Percentiles rank a stretch among this genome's conserved stretches.
Conservation (phyloP, 1,284 basidiomycete species). For the Cerrena zonata region DNA sequence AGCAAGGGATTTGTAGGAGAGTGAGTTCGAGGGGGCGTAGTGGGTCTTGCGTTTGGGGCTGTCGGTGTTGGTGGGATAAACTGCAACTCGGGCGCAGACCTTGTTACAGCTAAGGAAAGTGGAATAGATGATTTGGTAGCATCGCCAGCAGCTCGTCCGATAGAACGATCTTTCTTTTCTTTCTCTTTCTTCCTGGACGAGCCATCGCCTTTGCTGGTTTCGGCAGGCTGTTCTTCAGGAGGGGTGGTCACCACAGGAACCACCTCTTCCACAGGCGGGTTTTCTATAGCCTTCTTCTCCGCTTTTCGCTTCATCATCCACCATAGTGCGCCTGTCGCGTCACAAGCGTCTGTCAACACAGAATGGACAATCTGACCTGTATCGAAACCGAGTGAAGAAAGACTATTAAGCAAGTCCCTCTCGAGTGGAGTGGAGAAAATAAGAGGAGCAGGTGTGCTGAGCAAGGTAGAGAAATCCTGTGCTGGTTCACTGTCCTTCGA, state of each 20-base stretch:
- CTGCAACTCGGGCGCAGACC: constrained; percentile 52
- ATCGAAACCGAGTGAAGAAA: constrained; percentile 82
- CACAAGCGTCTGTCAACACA: constrained; percentile 87
- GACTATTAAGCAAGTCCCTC: constrained; percentile 70
- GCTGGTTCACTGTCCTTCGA: constrained; percentile 37
- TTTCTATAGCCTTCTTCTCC: constrained; percentile 56
- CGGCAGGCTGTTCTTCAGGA: constrained; percentile 5
- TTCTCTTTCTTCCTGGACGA: constrained; percentile 11
- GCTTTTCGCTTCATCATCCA: constrained; percentile 88
- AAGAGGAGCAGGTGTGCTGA: constrained; percentile 67
- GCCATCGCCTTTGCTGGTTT: background rate
- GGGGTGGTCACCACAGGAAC: constrained; percentile 7
- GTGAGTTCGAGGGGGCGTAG: constrained; percentile 49
- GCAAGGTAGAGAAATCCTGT: constrained; percentile 68
- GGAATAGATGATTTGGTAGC: constrained; percentile 9
- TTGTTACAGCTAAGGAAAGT: constrained; percentile 17
- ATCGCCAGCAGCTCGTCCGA: constrained; percentile 18
- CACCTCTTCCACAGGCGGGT: constrained; percentile 19
- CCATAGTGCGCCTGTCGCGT: constrained; percentile 87
- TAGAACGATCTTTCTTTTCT: constrained; percentile 13
- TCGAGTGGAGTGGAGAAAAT: constrained; percentile 84
- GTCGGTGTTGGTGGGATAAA: constrained; percentile 74
- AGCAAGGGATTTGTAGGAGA: constrained; percentile 45
- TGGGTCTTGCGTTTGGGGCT: constrained; percentile 34
- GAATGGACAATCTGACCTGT: constrained; percentile 92